Percentiles rank a stretch among this genome's conserved stretches.
phyloP scores from a whole-genome alignment of 345 rosid species.

The Eucalyptus marginata region DNA sequence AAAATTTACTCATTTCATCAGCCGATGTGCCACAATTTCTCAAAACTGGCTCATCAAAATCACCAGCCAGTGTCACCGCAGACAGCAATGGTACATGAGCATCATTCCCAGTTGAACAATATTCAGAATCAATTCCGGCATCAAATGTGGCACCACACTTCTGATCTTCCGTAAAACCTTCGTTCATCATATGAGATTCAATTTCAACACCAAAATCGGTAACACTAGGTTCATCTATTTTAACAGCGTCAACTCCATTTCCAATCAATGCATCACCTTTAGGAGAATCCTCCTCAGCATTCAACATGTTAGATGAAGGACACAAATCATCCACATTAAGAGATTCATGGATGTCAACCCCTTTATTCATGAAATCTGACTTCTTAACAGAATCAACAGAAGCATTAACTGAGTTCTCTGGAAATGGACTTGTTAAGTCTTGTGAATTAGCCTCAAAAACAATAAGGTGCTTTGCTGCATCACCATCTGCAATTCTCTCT shows the following conservation, averaged over 20 bases:
- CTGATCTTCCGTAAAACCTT: neutral
- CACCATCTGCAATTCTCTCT: slow-evolving; percentile 21
- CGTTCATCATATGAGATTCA: neutral
- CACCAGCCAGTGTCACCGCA: neutral
- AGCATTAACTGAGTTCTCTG: slow-evolving; percentile 2
- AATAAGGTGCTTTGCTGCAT: slow-evolving; percentile 17
- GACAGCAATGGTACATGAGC: neutral
- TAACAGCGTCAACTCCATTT: slow-evolving; percentile 6
- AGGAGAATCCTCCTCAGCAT: neutral
- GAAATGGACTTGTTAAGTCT: neutral
- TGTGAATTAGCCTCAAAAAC: slow-evolving; percentile 4
- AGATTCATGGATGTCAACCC: slow-evolving; percentile 1
- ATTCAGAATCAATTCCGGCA: neutral
- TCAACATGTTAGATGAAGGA: slow-evolving; percentile 3
- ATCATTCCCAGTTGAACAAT: neutral
- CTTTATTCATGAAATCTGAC: slow-evolving; percentile 1
- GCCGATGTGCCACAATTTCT: neutral
- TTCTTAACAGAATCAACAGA: neutral
- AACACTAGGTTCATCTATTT: slow-evolving; percentile 10
- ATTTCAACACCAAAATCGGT: slow-evolving; percentile 1
- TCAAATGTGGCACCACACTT: neutral
- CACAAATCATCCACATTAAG: slow-evolving; percentile 6
- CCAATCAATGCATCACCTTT: slow-evolving; percentile 6
- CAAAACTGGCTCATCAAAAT: neutral
- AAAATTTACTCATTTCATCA: neutral